phyloP scores from a whole-genome alignment of 1,284 basidiomycete genomes.

The Xerocomus nothofagi region DNA sequence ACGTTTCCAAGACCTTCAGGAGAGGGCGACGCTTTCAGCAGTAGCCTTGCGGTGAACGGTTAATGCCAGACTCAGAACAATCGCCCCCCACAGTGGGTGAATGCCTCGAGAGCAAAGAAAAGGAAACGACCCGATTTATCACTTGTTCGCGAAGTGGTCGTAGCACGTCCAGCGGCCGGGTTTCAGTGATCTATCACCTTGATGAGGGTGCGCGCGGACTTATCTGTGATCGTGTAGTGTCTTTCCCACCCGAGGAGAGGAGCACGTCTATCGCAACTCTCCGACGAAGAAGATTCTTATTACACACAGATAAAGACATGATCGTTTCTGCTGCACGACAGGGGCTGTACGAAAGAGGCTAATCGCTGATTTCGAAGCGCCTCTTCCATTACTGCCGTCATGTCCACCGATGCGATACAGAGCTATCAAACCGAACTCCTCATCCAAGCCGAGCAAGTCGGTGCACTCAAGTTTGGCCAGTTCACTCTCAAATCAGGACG shows the following conservation, averaged over 20 bases:
- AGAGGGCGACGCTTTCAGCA: too few relatives aligned
- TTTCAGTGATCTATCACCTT: not conserved
- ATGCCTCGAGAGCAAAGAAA: too few relatives aligned
- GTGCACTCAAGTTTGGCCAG: slow-evolving; percentile 84
- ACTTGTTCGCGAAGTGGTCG: too few relatives aligned
- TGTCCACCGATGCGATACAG: slow-evolving; percentile 24
- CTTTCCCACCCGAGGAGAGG: not conserved
- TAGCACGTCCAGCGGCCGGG: too few relatives aligned
- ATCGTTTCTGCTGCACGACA: too few relatives aligned
- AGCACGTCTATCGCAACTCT: not conserved
- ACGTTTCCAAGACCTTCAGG: too few relatives aligned
- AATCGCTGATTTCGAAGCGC: too few relatives aligned
- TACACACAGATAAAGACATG: too few relatives aligned
- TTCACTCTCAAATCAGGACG: slow-evolving; percentile 95
- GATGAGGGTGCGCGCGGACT: not conserved
- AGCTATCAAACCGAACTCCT: slow-evolving; percentile 49
- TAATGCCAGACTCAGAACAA: too few relatives aligned
- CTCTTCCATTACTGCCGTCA: slow-evolving; percentile 6
- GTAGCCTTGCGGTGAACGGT: too few relatives aligned
- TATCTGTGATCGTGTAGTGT: not conserved
- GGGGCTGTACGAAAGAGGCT: not conserved
- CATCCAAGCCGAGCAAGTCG: slow-evolving; percentile 48
- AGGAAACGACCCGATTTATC: too few relatives aligned
- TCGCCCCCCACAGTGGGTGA: too few relatives aligned
- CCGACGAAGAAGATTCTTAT: not conserved